These are phyloP conservation scores for Gonapodya prolifera DNA, from an alignment of 192 early-diverging fungal species.

Conservation along the genomic window DNA sequence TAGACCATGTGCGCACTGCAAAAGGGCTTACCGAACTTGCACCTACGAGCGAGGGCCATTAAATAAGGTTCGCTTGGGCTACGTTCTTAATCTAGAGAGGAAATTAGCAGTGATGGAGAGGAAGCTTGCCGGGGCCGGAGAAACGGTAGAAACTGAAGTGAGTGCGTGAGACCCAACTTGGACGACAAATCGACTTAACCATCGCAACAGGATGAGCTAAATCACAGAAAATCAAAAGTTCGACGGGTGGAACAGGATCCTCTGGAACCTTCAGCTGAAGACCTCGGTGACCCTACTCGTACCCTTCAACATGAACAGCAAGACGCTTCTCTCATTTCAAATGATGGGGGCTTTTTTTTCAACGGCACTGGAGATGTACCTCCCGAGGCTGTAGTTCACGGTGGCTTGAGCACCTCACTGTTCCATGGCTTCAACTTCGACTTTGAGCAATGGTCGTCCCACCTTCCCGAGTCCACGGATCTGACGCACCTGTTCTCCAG, in stretches of 20 bases:
- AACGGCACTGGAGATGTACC: background rate
- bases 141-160: background rate
- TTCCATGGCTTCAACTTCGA: background rate
- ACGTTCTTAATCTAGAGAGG: background rate
- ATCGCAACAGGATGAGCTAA: background rate
- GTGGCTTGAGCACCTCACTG: background rate
- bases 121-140: background rate
- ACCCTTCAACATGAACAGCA: too few species aligned
- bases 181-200: background rate
- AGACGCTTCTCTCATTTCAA: background rate
- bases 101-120: background rate
- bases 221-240: too few species aligned
- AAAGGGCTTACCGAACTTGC: background rate
- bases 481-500: too few species aligned
- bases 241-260: too few species aligned
- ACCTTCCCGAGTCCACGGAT: too few species aligned
- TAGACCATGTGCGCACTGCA: background rate
- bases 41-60: background rate
- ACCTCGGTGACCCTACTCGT: too few species aligned
- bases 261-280: too few species aligned
- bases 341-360: background rate
- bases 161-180: background rate
- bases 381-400: background rate
- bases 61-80: background rate
- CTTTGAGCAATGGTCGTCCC: background rate